Percentiles rank a stretch among this genome's conserved stretches.
Conservation (phyloP, 352 stramenopile genomes). For the Pythium dissimile region DNA sequence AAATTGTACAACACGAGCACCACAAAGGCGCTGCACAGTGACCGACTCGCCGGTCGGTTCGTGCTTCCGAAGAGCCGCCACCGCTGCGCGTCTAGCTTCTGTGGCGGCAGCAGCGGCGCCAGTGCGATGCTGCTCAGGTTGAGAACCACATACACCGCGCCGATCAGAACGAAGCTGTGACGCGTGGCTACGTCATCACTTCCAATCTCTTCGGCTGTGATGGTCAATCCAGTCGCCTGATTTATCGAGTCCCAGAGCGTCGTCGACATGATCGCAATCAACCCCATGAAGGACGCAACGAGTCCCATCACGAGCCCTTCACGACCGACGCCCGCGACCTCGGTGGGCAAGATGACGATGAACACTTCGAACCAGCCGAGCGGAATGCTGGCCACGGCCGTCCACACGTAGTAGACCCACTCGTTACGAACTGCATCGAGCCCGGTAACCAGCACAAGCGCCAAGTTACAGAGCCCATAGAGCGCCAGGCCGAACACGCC, state of each 20-base stretch:
- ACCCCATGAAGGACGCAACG: slow-evolving; percentile 41
- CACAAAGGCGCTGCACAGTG: neutral
- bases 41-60: neutral
- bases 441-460: slow-evolving; percentile 28
- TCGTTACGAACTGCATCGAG: slow-evolving; percentile 13
- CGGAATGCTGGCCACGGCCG: slow-evolving; percentile 26
- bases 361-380: slow-evolving; percentile 45
- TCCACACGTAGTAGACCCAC: slow-evolving; percentile 13
- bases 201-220: slow-evolving; percentile 2
- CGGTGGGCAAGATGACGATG: slow-evolving; percentile 37
- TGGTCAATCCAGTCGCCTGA: slow-evolving; percentile 12
- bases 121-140: slow-evolving; percentile 8
- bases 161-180: neutral
- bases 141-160: neutral
- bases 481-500: slow-evolving; percentile 24
- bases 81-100: slow-evolving; percentile 66
- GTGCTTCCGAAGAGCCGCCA: slow-evolving; percentile 10
- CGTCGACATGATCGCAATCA: slow-evolving; percentile 28
- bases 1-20: slow-evolving; percentile 6
- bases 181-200: neutral
- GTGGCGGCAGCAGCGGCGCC: slow-evolving; percentile 39
- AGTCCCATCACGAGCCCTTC: slow-evolving; percentile 50
- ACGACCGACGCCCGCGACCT: slow-evolving; percentile 43
- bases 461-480: slow-evolving; percentile 23
- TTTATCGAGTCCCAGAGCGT: slow-evolving; percentile 31